phyloP scores from a whole-genome alignment of 2,329 filamentous ascomycete genomes.

The Fusarium compactum region DNA sequence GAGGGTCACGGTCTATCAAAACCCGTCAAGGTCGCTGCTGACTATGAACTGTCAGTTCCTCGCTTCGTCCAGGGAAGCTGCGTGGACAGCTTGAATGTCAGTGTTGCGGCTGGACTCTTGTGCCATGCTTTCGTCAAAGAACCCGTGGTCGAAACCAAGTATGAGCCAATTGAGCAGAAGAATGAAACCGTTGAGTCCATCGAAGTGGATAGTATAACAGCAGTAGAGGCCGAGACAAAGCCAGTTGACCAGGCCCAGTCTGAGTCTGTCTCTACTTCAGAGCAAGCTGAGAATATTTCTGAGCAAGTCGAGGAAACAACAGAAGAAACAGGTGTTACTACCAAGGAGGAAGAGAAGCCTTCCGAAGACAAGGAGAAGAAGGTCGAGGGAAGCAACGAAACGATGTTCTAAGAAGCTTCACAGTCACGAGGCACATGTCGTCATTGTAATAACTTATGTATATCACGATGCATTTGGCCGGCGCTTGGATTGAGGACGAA shows the following conservation, averaged over 20 bases:
- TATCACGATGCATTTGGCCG: constrained; percentile 34
- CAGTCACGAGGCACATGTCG: background rate
- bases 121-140: constrained; percentile 74
- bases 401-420: constrained; percentile 25
- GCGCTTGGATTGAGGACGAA: constrained; percentile 24
- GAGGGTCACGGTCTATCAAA: constrained; percentile 81
- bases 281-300: constrained; percentile 1
- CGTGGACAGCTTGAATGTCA: constrained; percentile 94
- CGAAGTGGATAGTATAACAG: background rate
- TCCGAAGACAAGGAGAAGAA: constrained; percentile 23
- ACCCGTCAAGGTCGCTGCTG: constrained; percentile 72
- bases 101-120: constrained; percentile 84
- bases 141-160: constrained; percentile 27
- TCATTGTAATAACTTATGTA: constrained; percentile 38
- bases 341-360: constrained; percentile 10
- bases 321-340: background rate
- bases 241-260: background rate
- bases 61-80: constrained; percentile 63
- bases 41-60: constrained; percentile 75
- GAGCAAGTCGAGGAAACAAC: constrained; percentile 3
- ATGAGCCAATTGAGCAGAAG: constrained; percentile 1
- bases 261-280: background rate
- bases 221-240: background rate
- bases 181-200: background rate
- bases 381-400: constrained; percentile 16